phyloP scores from a whole-genome alignment of 345 rosid genomes.

The Salix viminalis region DNA sequence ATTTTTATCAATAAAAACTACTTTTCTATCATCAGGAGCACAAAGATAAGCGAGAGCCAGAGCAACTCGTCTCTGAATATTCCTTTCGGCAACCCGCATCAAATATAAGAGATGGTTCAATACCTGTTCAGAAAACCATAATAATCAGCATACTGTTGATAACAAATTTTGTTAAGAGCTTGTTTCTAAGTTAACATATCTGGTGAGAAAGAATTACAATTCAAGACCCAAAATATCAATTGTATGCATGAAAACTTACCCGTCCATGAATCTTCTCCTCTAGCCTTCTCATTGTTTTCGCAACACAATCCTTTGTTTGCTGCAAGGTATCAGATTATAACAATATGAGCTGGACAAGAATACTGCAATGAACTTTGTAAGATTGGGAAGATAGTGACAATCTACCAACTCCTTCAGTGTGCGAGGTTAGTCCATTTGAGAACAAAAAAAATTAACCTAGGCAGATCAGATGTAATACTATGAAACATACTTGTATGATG shows the following conservation, averaged over 20 bases:
- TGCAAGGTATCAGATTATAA: slow-evolving; percentile 22
- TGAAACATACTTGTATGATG: slow-evolving; percentile 43
- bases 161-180: neutral
- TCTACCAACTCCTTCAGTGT: neutral
- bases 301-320: slow-evolving; percentile 71
- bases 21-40: slow-evolving; percentile 47
- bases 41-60: slow-evolving; percentile 73
- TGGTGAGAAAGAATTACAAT: neutral
- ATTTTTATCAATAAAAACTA: slow-evolving; percentile 54
- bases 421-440: neutral
- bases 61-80: slow-evolving; percentile 52
- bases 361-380: neutral
- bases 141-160: slow-evolving; percentile 3
- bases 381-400: neutral
- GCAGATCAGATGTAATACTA: slow-evolving; percentile 1
- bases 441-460: neutral
- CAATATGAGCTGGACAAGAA: neutral
- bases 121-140: slow-evolving; percentile 34
- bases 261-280: slow-evolving; percentile 64
- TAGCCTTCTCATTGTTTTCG: slow-evolving; percentile 59
- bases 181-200: neutral
- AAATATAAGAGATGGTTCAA: slow-evolving; percentile 48
- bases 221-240: neutral
- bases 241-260: slow-evolving; percentile 33
- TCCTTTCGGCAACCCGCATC: slow-evolving; percentile 46